phyloP scores from a whole-genome alignment of 768 basidiomycete species.

The Russula griseocarnosa region DNA sequence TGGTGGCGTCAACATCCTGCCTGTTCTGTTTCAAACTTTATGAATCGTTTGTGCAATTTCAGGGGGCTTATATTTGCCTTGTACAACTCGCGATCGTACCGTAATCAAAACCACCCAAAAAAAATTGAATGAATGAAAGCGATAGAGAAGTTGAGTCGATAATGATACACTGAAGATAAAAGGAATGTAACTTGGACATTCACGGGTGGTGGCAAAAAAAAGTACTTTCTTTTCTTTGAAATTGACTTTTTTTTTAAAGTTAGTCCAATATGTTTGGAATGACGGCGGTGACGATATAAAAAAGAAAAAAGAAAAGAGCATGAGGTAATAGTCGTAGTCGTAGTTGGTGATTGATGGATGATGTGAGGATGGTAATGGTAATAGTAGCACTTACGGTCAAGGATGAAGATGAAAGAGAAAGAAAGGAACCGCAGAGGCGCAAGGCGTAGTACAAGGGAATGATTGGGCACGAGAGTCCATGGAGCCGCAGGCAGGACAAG shows the following conservation, averaged over 20 bases:
- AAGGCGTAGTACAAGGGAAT: conserved; percentile 1
- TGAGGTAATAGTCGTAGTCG: neutral
- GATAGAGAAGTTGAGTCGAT: too few species aligned
- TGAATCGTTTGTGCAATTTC: neutral
- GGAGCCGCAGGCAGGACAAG: neutral
- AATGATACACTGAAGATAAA: too few species aligned
- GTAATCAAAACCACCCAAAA: neutral
- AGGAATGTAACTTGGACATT: too few species aligned
- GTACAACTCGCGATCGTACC: neutral
- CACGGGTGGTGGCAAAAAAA: neutral
- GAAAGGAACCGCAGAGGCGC: neutral
- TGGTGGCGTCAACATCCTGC: neutral
- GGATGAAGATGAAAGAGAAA: neutral
- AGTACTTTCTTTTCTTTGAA: neutral
- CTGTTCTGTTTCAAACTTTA: too few species aligned
- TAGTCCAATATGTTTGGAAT: neutral
- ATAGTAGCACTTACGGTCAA: neutral
- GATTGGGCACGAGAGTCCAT: neutral
- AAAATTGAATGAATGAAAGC: neutral
- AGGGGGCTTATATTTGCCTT: neutral
- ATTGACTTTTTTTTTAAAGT: neutral
- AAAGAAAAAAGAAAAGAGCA: neutral
- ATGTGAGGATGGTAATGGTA: neutral
- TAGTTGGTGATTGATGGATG: neutral
- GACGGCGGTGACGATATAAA: neutral